These are phyloP conservation scores for Ceratocystis lukuohia DNA, from an alignment of 2,329 filamentous ascomycete genomes.

Conservation along the genomic window DNA sequence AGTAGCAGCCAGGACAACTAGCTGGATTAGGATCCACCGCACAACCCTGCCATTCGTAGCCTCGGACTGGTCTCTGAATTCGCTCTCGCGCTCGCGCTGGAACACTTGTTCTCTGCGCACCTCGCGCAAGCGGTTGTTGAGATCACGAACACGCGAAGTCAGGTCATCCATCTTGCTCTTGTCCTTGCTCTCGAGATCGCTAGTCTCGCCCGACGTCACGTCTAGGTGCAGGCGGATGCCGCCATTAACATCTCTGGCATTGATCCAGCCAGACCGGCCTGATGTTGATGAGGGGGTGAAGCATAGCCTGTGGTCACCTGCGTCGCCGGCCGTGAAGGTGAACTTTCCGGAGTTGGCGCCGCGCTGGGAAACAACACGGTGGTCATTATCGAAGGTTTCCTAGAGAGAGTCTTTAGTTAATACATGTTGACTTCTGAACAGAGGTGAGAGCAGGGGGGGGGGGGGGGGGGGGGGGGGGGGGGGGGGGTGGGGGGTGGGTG, in stretches of 20 bases:
- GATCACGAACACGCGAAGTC: conserved; percentile 72
- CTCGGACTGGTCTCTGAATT: conserved; percentile 97
- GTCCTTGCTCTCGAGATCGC: conserved; percentile 82
- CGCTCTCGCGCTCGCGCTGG: conserved; percentile 89
- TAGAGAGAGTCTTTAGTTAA: conserved; percentile 24
- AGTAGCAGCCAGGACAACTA: conserved; percentile 68
- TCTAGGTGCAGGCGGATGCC: conserved; percentile 77
- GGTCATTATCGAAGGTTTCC: conserved; percentile 95
- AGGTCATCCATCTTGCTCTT: conserved; percentile 89
- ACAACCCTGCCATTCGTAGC: conserved; percentile 82
- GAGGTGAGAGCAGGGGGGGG: no score
- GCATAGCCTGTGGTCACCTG: conserved; percentile 93
- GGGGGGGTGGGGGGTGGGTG: no score
- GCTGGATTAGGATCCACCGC: conserved; percentile 84
- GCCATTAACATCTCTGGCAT: conserved; percentile 49
- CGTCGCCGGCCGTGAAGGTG: conserved; percentile 87
- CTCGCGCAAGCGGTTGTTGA: conserved; percentile 77
- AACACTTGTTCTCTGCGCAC: conserved; percentile 92
- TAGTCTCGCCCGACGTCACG: conserved; percentile 86
- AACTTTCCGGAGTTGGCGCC: conserved; percentile 67
- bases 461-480: no score
- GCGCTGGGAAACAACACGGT: conserved; percentile 83
- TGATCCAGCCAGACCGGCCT: conserved; percentile 59
- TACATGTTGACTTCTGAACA: not conserved
- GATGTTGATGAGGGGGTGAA: conserved; percentile 72